phyloP scores from a whole-genome alignment of 2,329 filamentous ascomycete genomes.

The Scedosporium dehoogii region DNA sequence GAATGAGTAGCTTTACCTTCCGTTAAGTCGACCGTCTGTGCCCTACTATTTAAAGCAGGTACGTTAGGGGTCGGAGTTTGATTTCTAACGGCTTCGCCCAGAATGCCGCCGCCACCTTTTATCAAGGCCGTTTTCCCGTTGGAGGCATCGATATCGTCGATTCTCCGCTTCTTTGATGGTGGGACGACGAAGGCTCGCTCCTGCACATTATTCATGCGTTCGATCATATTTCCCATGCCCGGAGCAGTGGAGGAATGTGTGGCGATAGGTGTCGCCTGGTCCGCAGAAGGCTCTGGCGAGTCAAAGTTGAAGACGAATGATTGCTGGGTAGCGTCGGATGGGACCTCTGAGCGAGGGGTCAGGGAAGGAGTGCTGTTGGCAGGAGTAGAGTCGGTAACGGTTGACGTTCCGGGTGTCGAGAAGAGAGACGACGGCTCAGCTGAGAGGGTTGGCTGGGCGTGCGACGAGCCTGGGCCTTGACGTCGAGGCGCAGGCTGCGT shows the following conservation, averaged over 20 bases:
- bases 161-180: constrained; percentile 58
- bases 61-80: constrained; percentile 23
- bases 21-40: constrained; percentile 47
- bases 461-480: constrained; percentile 14
- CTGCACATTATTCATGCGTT: constrained; percentile 66
- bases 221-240: constrained; percentile 55
- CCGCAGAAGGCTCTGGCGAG: constrained; percentile 4
- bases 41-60: constrained; percentile 13
- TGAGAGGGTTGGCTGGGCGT: neutral
- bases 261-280: constrained; percentile 10
- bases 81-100: constrained; percentile 59
- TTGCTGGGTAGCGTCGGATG: neutral
- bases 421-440: neutral
- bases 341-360: neutral
- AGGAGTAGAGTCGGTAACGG: neutral
- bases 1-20: constrained; percentile 34
- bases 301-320: constrained; percentile 2
- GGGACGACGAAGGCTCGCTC: constrained; percentile 43
- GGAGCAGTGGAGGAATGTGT: constrained; percentile 9
- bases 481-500: constrained; percentile 42
- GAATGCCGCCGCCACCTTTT: constrained; percentile 41
- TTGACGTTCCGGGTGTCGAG: neutral
- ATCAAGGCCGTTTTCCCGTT: constrained; percentile 31
- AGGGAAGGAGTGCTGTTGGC: neutral
- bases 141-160: constrained; percentile 29